Conservation (phyloP, 2,329 filamentous ascomycete species). For the Cylindrodendrum hubeiense region DNA sequence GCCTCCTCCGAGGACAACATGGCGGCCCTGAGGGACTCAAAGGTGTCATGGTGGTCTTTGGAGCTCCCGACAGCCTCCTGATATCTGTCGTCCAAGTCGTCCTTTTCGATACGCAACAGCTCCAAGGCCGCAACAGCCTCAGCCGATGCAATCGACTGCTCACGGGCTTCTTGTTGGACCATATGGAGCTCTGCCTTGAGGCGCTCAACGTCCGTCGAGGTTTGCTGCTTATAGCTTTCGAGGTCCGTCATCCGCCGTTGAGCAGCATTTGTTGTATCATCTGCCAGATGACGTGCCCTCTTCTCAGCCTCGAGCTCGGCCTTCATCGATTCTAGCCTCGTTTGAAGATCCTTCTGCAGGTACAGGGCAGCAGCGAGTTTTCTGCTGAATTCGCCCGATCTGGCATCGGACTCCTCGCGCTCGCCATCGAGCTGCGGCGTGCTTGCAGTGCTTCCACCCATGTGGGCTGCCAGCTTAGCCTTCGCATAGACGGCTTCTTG, state of each 20-base stretch:
- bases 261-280: slow-evolving; percentile 86
- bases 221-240: slow-evolving; percentile 85
- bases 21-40: slow-evolving; percentile 82
- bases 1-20: slow-evolving; percentile 85
- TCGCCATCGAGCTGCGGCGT: slow-evolving; percentile 71
- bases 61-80: slow-evolving; percentile 75
- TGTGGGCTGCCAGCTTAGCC: slow-evolving; percentile 87
- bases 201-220: slow-evolving; percentile 85
- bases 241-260: slow-evolving; percentile 87
- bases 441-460: slow-evolving; percentile 72
- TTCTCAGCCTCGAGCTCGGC: slow-evolving; percentile 85
- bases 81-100: slow-evolving; percentile 78
- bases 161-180: slow-evolving; percentile 80
- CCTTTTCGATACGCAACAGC: slow-evolving; percentile 87
- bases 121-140: slow-evolving; percentile 82
- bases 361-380: slow-evolving; percentile 87
- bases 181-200: slow-evolving; percentile 88
- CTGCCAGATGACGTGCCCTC: slow-evolving; percentile 83
- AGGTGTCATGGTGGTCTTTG: slow-evolving; percentile 76
- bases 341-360: slow-evolving; percentile 83
- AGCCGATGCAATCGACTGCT: slow-evolving; percentile 81
- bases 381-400: slow-evolving; percentile 78
- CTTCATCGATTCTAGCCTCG: slow-evolving; percentile 76
- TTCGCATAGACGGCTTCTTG: slow-evolving; percentile 96
- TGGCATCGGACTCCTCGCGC: slow-evolving; percentile 67